Conservation (phyloP, 345 rosid species). For the Draba incana region DNA sequence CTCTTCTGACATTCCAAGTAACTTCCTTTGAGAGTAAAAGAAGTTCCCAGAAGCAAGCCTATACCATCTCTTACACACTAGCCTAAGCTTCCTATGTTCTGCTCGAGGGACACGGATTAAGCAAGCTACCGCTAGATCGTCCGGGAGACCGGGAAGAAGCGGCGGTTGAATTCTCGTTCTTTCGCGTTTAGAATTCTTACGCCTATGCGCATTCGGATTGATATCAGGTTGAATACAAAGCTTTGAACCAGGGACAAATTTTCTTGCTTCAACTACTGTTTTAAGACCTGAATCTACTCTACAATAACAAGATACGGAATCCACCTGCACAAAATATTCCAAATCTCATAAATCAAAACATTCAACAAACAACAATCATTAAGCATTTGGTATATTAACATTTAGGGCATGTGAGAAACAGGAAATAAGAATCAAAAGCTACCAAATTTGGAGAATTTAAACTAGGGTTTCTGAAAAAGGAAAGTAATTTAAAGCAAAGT, state of each 20-base stretch:
- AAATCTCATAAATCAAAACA: conserved; percentile 5
- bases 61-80: conserved; percentile 90
- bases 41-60: conserved; percentile 74
- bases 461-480: conserved; percentile 35
- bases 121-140: conserved; percentile 93
- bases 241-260: conserved; percentile 94
- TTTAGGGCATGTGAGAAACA: conserved; percentile 20
- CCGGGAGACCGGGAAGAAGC: conserved; percentile 91
- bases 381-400: neutral
- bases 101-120: conserved; percentile 91
- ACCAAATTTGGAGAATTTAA: conserved; percentile 28
- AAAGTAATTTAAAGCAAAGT: conserved; percentile 16
- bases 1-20: conserved; percentile 87
- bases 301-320: conserved; percentile 94
- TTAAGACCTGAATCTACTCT: conserved; percentile 90
- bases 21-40: conserved; percentile 76
- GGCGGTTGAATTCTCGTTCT: conserved; percentile 80
- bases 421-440: conserved; percentile 3
- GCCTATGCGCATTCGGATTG: conserved; percentile 87
- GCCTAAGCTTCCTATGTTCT: conserved; percentile 79
- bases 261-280: conserved; percentile 92
- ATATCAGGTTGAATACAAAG: conserved; percentile 95
- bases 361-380: neutral
- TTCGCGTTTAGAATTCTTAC: conserved; percentile 71
- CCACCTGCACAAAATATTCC: conserved; percentile 64